Conservation (phyloP, 306 rosid species). For the Urtica urens region DNA sequence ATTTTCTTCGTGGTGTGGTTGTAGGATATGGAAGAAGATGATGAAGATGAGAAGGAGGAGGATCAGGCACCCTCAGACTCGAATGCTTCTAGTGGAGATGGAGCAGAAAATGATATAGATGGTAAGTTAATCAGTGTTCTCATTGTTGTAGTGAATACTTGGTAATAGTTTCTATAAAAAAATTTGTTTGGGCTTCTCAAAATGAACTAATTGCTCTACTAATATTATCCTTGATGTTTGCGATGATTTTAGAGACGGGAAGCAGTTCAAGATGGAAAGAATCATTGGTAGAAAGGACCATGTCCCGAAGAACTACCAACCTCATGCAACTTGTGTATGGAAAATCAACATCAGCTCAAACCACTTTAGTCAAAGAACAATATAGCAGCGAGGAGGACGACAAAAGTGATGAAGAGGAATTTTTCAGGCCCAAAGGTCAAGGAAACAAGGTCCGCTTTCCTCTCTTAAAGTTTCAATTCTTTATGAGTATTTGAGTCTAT, state of each 20-base stretch:
- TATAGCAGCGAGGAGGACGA: slow-evolving; percentile 46
- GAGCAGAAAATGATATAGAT: slow-evolving; percentile 29
- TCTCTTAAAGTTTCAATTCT: not conserved
- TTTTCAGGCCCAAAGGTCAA: slow-evolving; percentile 69
- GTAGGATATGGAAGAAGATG: slow-evolving; percentile 58
- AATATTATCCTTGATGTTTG: slow-evolving; percentile 16
- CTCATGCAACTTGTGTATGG: slow-evolving; percentile 87
- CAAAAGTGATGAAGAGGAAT: slow-evolving; percentile 55
- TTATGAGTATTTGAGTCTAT: not conserved
- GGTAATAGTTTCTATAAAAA: no score
- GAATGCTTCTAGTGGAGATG: slow-evolving; percentile 34
- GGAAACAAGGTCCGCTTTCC: slow-evolving; percentile 50
- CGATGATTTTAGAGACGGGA: slow-evolving; percentile 35
- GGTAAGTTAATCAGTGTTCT: slow-evolving; percentile 25
- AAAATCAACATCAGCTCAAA: slow-evolving; percentile 32
- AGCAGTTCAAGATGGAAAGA: slow-evolving; percentile 87
- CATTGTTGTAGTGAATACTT: no score
- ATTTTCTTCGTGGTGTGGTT: slow-evolving; percentile 11
- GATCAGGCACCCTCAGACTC: slow-evolving; percentile 27
- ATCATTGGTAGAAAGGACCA: slow-evolving; percentile 45
- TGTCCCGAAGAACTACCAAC: slow-evolving; percentile 38
- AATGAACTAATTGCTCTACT: slow-evolving; percentile 1
- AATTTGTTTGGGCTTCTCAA: no score
- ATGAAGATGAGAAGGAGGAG: slow-evolving; percentile 12
- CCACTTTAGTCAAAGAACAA: slow-evolving; percentile 22